Conservation (phyloP, 2,329 filamentous ascomycete species). For the Dichotomopilus funicola region DNA sequence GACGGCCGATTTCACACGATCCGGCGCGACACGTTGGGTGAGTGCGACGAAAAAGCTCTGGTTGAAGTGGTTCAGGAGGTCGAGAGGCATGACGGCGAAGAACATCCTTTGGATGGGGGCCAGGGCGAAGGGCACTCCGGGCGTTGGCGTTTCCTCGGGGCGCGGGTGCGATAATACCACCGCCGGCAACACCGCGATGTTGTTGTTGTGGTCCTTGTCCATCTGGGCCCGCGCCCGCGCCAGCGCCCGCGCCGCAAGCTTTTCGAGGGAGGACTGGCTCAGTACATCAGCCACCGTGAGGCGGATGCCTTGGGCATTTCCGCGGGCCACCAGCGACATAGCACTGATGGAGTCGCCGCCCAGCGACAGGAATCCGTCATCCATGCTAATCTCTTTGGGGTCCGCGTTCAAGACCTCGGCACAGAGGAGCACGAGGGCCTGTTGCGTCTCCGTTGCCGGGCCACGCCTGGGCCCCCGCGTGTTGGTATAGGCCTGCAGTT, state of each 20-base stretch:
- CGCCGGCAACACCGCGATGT: neutral
- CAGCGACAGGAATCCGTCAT: neutral
- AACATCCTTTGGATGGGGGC: neutral
- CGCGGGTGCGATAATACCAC: neutral
- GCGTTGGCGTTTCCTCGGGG: neutral
- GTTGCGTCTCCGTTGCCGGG: neutral
- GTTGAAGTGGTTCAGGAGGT: neutral
- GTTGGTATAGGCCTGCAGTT: neutral
- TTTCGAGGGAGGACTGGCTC: neutral
- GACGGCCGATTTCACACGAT: neutral
- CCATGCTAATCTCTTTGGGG: neutral
- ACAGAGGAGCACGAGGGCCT: neutral
- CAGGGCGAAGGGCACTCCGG: neutral
- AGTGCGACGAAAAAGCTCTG: neutral
- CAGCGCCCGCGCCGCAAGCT: neutral
- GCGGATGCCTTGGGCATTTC: neutral
- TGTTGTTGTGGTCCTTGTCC: neutral
- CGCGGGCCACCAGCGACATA: neutral
- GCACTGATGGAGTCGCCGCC: neutral
- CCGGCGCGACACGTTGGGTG: neutral
- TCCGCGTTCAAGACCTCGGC: neutral
- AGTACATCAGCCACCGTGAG: neutral
- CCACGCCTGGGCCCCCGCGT: neutral
- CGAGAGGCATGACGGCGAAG: neutral
- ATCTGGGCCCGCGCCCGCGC: neutral